Evolutionary conservation across 176 grass and related monocot species (phyloP), one percentile per base, ranked within the genome.

Genomic region (Dendrocalamus sinicus): DNA sequence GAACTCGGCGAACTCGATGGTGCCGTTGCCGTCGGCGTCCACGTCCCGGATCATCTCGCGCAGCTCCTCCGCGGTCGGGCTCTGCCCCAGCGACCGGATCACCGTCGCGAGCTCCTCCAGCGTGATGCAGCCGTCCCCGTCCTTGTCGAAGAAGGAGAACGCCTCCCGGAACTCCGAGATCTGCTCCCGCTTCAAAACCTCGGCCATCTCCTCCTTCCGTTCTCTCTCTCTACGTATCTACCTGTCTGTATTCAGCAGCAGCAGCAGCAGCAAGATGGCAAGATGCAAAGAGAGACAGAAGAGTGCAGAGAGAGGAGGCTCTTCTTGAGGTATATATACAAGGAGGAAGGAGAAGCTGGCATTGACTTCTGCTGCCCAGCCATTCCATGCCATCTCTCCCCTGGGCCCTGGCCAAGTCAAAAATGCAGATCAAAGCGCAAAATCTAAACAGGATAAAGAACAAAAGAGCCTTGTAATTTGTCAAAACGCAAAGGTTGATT

Each of bases 41-140:
- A 93, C 85, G 79, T 93, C 95, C 58, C 86, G 79, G 59, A 98
- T 90, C 93, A 98, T 98, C 39, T 98, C 89, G 1, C 81, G 39
- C 11, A 98, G 76, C 83, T 93, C 93, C 41, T 90, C 88, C 9
- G 78, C 19, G 24, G 57, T 90, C 0, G 95, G 93, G 0, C 63
- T 88, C 75, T 90, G 89, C 7, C 95, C 95, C 57, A 98, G 88
- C 3, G 95, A 93, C 1, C 89, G 89, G 47, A 98, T 89, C 24
- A 95, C 93, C 10, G 89, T 89, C 1, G 81, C 77, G 13, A 98
- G 83, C 79, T 98, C 95, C 57, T 93, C 93, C 47, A 81, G 15
- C n/a, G 95, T 91, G 81, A 98, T 95, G 80, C 93, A 95, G 9
- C 95, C 93, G 79, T 98, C 95, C 28, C 95, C 93, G 90, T 97